phyloP scores from a whole-genome alignment of 805 yeast species.

The Candida nonsorbophila region DNA sequence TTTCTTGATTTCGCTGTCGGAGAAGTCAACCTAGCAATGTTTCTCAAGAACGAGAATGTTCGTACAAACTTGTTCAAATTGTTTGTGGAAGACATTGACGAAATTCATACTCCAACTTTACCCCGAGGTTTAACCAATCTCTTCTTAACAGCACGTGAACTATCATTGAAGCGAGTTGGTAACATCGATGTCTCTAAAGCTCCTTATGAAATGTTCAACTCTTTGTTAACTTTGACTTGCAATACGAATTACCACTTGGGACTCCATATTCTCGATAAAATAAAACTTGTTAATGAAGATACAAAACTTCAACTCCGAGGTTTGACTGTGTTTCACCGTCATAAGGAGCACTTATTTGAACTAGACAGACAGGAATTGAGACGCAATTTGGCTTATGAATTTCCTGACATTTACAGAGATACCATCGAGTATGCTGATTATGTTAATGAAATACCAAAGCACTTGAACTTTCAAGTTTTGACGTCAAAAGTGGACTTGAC shows the following conservation, averaged over 20 bases:
- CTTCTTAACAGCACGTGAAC: constrained; percentile 26
- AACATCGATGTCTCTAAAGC: constrained; percentile 14
- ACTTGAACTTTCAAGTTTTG: constrained; percentile 14
- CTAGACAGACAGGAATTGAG: too few relatives aligned
- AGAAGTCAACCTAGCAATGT: constrained; percentile 17
- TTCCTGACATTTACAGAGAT: too few relatives aligned
- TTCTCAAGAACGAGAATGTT: constrained; percentile 16
- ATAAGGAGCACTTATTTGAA: constrained; percentile 14
- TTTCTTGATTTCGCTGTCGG: constrained; percentile 22
- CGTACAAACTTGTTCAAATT: constrained; percentile 24
- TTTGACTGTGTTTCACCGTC: constrained; percentile 27
- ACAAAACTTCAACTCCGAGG: constrained; percentile 20
- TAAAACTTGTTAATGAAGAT: constrained; percentile 15
- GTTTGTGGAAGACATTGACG: constrained; percentile 18
- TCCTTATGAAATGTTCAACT: constrained; percentile 17
- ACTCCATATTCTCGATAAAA: constrained; percentile 17
- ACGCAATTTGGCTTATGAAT: too few relatives aligned
- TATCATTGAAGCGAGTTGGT: constrained; percentile 15
- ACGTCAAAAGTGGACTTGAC: constrained; percentile 19
- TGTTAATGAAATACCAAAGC: constrained; percentile 13
- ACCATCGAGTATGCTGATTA: too few relatives aligned
- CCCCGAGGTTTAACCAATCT: constrained; percentile 26
- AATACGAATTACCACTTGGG: constrained; percentile 28
- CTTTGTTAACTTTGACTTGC: constrained; percentile 23
- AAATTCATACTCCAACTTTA: constrained; percentile 17